Evolutionary conservation across 208 protist species (phyloP), one percentile per base, ranked within the genome.

Genomic region (Angomonas desouzai): DNA sequence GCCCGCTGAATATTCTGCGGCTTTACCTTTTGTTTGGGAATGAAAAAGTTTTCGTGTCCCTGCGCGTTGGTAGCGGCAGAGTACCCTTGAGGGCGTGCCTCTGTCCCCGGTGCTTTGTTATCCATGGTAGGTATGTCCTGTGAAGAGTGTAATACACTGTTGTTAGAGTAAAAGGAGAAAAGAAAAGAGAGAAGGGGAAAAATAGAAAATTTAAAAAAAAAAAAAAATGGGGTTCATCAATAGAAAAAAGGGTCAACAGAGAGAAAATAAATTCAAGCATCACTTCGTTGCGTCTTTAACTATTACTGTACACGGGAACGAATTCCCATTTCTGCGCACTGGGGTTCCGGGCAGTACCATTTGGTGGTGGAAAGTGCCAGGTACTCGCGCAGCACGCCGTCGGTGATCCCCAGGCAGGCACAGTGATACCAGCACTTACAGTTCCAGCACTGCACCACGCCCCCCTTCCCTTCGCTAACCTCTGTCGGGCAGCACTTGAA

Each of bases 401-500:
- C 69, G 6, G 62, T 38, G 55, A 95, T 83, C 32, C 76, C 79
- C 4, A 95, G 70, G 58, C 89, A 95, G 16, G 65, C 60, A 51
- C 29, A 66, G 74, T 95, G 89, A 32, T 95, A 93, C 87, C 89
- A 95, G 2, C 76, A 57, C 22, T 58, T 59, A 73, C 89, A 95
- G 18, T 66, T 60, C 29, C 66, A 66, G 43, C 89, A 95, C 13
- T 76, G 82, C 43, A 91, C 69, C 10, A 95, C 87, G n/a, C 82
- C 79, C 27, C 76, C 79, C 16, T 79, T 64, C 4, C 70, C 77
- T 22, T 81, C 86, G 59, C 78, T 77, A 2, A 79, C 81, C 20
- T 79, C 77, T 20, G 84, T 83, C 0, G 89, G 89, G 62, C 89
- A 95, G 68, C 89, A 95, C 72, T 77, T 83, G 51, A 95, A 84